These are phyloP conservation scores for Tilletiopsis washingtonensis DNA, from an alignment of 1,284 basidiomycete genomes.

Conservation along the genomic window DNA sequence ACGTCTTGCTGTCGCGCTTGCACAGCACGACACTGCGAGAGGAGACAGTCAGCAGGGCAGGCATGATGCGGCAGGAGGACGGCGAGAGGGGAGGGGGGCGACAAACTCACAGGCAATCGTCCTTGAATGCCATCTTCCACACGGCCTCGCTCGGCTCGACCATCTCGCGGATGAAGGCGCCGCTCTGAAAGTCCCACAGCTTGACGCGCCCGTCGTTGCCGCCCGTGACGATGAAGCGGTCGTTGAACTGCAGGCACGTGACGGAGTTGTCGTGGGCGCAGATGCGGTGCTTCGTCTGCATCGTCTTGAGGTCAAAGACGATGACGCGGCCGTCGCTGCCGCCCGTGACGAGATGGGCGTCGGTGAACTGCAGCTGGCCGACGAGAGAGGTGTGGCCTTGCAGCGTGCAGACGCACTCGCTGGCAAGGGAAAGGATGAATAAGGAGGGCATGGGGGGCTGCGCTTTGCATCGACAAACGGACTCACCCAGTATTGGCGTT, in stretches of 20 bases:
- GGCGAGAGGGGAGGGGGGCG: neutral
- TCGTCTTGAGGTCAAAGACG: conserved; percentile 66
- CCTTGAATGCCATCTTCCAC: conserved; percentile 75
- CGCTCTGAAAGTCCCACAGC: conserved; percentile 59
- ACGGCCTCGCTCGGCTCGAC: conserved; percentile 58
- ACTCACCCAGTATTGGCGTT: conserved; percentile 56
- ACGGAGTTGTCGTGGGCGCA: conserved; percentile 74
- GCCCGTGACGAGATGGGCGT: conserved; percentile 69
- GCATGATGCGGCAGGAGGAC: neutral
- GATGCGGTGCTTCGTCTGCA: conserved; percentile 50
- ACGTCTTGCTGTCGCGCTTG: conserved; percentile 71
- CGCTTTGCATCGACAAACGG: conserved; percentile 41
- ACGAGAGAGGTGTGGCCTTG: conserved; percentile 92
- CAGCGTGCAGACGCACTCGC: conserved; percentile 69
- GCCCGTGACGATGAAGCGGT: conserved; percentile 52
- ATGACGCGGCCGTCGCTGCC: conserved; percentile 91
- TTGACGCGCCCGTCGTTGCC: conserved; percentile 88
- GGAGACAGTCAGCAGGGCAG: too few species aligned
- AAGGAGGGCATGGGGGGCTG: neutral
- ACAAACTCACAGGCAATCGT: conserved; percentile 50
- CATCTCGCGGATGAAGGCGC: conserved; percentile 37
- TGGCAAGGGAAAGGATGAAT: neutral
- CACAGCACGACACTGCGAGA: conserved; percentile 61
- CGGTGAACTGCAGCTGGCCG: conserved; percentile 78
- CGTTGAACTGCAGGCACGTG: conserved; percentile 80